Percentiles rank a stretch among this genome's conserved stretches.
These are phyloP conservation scores for Ocimum tenuiflorum DNA, from an alignment of 257 asterid species.

Conservation along the genomic window DNA sequence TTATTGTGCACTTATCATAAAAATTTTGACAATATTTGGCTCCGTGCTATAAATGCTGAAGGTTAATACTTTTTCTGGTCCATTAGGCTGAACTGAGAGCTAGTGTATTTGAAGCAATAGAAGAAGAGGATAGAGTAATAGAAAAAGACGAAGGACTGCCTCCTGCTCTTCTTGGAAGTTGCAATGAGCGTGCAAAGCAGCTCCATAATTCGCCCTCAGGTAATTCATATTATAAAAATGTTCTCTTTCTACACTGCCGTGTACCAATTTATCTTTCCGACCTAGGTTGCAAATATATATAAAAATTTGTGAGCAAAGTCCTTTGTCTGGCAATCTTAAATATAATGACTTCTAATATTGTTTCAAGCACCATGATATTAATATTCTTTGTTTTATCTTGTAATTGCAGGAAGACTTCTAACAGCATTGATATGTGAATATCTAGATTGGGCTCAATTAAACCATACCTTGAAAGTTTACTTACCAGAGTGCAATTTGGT, in stretches of 20 bases:
- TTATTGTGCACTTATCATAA: not conserved
- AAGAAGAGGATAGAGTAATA: conserved; percentile 76
- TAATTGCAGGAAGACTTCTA: conserved; percentile 70
- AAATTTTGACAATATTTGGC: not conserved
- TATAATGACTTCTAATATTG: no score
- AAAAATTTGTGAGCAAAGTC: not conserved
- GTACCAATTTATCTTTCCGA: not conserved
- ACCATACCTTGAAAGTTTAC: conserved; percentile 79
- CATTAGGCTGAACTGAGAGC: conserved; percentile 90
- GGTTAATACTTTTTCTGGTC: conserved; percentile 3
- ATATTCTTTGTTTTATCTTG: not conserved
- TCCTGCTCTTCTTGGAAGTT: conserved; percentile 91
- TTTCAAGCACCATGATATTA: not conserved
- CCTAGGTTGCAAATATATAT: not conserved
- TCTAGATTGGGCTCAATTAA: conserved; percentile 90
- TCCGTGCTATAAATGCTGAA: not conserved
- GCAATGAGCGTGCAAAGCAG: conserved; percentile 88
- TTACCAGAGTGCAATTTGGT: conserved; percentile 88
- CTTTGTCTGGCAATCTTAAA: not conserved
- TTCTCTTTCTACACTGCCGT: not conserved
- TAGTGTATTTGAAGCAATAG: conserved; percentile 94
- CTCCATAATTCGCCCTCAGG: conserved; percentile 96
- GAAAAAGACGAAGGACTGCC: conserved; percentile 82
- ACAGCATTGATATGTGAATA: conserved; percentile 81
- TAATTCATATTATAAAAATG: conserved; percentile 9